Base-by-base conservation (phyloP, 2,329 filamentous ascomycete genomes). In the Clarireedia paspali region DNA sequence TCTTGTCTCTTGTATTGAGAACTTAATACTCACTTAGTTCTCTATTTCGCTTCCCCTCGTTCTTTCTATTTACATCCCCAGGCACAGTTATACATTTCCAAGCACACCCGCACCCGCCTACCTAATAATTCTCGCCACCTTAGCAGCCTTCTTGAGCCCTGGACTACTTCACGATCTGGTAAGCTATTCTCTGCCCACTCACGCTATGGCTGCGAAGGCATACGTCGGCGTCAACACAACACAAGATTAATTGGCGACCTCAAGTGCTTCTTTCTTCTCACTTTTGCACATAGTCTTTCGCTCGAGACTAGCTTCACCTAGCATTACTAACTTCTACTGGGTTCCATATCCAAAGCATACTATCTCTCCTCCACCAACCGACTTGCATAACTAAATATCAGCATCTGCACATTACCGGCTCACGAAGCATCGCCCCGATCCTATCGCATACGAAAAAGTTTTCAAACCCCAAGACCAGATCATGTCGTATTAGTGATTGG, bases 281-380 rank as follows among this genome's bases (percentile, higher is more conserved):
- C 45, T 30, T 55, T 55, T 55, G 49, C 47, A 39, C 39, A 45
- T 42, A 50, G 36, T 24, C 12, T 38, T 38, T 17, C 42, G 38
- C 26, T n/a, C 12, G 36, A 26, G 36, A n/a, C 15, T 26, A 36
- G 9, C 9, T 26, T 38, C 44, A 49, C 44, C 44, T 45, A 15
- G 27, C 53, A 50, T 50, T 30, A 26, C 38, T 55, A 55, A 45
- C 39, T 26, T 49, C 47, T 50, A 20, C 23, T 55, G 45, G 26
- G 12, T 23, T 39, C 2, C 6, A 5, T 5, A 5, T 9, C 38
- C 17, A 9, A 47, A 42, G 6, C 10, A 26, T 34, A 24, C 20
- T 50, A 38, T 20, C n/a, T 17, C 20, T 44, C 20, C 26, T 42
- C 14, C 7, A 38, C 38, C 6, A 38, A 14, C 10, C 20, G n/a